Percentiles rank a stretch among this genome's conserved stretches.
These are phyloP conservation scores for Cyberlindnera euphorbiiphila DNA, from an alignment of 805 yeast genomes.

Conservation along the genomic window DNA sequence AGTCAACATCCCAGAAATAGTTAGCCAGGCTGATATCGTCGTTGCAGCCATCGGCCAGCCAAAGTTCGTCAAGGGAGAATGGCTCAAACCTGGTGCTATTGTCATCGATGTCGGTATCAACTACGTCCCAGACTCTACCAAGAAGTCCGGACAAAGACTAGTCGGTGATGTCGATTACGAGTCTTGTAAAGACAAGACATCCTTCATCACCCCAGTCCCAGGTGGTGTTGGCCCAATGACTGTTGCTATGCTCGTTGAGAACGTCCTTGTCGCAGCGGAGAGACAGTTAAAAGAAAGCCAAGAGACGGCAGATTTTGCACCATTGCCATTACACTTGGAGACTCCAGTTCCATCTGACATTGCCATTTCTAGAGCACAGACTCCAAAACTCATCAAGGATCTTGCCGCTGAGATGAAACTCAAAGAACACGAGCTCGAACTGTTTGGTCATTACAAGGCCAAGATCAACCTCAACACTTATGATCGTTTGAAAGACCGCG, in stretches of 20 bases:
- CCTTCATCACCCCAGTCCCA: slow-evolving; percentile 80
- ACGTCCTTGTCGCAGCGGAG: slow-evolving; percentile 67
- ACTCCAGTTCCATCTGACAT: slow-evolving; percentile 79
- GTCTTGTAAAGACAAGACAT: slow-evolving; percentile 49
- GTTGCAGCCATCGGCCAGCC: slow-evolving; percentile 76
- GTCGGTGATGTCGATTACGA: slow-evolving; percentile 78
- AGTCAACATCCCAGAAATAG: slow-evolving; percentile 43
- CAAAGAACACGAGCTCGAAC: slow-evolving; percentile 63
- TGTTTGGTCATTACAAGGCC: slow-evolving; percentile 73
- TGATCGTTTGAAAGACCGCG: slow-evolving; percentile 55
- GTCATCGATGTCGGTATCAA: slow-evolving; percentile 85
- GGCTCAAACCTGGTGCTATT: slow-evolving; percentile 65
- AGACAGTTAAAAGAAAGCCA: slow-evolving; percentile 31
- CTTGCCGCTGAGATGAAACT: slow-evolving; percentile 71
- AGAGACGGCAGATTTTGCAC: slow-evolving; percentile 33
- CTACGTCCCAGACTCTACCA: slow-evolving; percentile 60
- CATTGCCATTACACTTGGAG: slow-evolving; percentile 52
- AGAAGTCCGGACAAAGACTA: slow-evolving; percentile 64
- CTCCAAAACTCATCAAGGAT: slow-evolving; percentile 64
- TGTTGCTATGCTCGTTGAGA: slow-evolving; percentile 74
- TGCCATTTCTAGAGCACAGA: slow-evolving; percentile 72
- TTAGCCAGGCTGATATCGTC: slow-evolving; percentile 68
- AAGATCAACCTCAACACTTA: slow-evolving; percentile 64
- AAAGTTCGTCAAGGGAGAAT: slow-evolving; percentile 65
- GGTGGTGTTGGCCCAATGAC: slow-evolving; percentile 96